A percentile compares a stretch with the other conserved stretches of the same genome.
Conservation (phyloP, 805 yeast species). For the Yarrowia sp. region DNA sequence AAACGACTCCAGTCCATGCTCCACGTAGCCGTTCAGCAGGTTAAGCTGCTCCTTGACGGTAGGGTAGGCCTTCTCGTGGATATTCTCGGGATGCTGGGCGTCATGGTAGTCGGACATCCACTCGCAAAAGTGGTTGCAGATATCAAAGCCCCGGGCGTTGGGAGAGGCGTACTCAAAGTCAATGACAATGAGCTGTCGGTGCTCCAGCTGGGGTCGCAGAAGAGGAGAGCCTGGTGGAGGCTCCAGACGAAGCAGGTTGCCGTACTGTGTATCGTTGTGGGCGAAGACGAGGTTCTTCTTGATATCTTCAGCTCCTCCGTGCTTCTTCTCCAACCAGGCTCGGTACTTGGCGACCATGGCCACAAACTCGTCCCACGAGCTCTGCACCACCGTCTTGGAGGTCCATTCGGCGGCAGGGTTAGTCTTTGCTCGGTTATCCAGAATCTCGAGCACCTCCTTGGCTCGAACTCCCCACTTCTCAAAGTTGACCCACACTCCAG, state of each 20-base stretch:
- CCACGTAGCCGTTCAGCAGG: slow-evolving; percentile 78
- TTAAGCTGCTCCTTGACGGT: slow-evolving; percentile 69
- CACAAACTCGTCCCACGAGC: slow-evolving; percentile 61
- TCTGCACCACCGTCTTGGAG: slow-evolving; percentile 44
- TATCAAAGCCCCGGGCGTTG: slow-evolving; percentile 85
- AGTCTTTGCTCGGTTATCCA: slow-evolving; percentile 49
- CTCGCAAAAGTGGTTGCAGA: slow-evolving; percentile 92
- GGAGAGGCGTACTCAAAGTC: slow-evolving; percentile 97
- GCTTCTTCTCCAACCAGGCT: slow-evolving; percentile 64
- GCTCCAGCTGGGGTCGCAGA: slow-evolving; percentile 58
- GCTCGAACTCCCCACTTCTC: slow-evolving; percentile 71
- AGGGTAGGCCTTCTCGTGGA: slow-evolving; percentile 70
- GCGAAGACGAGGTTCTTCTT: slow-evolving; percentile 73
- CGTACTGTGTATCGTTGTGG: slow-evolving; percentile 97
- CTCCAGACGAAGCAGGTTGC: slow-evolving; percentile 75
- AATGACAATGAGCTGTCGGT: slow-evolving; percentile 83
- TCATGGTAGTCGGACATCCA: slow-evolving; percentile 96
- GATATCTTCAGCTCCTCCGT: slow-evolving; percentile 54
- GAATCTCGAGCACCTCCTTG: slow-evolving; percentile 53
- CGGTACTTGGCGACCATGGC: slow-evolving; percentile 60
- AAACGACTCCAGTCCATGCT: slow-evolving; percentile 51
- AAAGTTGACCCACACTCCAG: slow-evolving; percentile 73
- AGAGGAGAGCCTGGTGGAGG: slow-evolving; percentile 61
- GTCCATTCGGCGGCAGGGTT: slow-evolving; percentile 45
- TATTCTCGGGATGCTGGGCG: slow-evolving; percentile 60